Conservation (phyloP, 2,329 filamentous ascomycete species). For the Penicillium concentricum region DNA sequence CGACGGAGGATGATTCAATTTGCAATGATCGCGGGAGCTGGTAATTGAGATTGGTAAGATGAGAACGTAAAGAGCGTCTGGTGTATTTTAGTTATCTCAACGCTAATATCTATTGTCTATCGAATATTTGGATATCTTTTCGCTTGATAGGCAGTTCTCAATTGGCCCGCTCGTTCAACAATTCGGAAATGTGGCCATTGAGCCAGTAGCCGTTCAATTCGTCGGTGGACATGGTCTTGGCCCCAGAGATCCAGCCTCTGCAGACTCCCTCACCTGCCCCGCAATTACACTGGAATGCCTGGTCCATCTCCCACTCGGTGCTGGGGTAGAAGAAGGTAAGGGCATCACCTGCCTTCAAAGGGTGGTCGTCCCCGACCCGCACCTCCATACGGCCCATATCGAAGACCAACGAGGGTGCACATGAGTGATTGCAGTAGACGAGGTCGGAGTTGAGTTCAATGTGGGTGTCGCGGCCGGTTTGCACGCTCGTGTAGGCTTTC, state of each 20-base stretch:
- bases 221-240: slow-evolving; percentile 35
- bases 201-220: slow-evolving; percentile 42
- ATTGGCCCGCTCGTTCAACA: slow-evolving; percentile 24
- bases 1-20: slow-evolving; percentile 54
- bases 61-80: not conserved
- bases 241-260: slow-evolving; percentile 42
- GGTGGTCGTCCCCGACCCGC: slow-evolving; percentile 39
- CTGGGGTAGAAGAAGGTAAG: slow-evolving; percentile 53
- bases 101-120: slow-evolving; percentile 5
- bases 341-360: slow-evolving; percentile 41
- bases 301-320: slow-evolving; percentile 52
- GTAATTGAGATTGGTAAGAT: not conserved
- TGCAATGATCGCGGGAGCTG: slow-evolving; percentile 39
- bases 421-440: slow-evolving; percentile 59
- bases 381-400: slow-evolving; percentile 49
- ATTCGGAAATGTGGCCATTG: slow-evolving; percentile 42
- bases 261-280: slow-evolving; percentile 37
- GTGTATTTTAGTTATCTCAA: not conserved
- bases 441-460: slow-evolving; percentile 59
- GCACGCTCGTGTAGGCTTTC: slow-evolving; percentile 54
- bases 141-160: not conserved
- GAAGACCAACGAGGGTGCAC: slow-evolving; percentile 53
- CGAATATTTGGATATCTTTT: not conserved
- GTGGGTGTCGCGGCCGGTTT: slow-evolving; percentile 50
- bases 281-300: slow-evolving; percentile 47